Evolutionary conservation across 108 stramenopile genomes (phyloP).

Genomic region (Nitzschia putrida): DNA sequence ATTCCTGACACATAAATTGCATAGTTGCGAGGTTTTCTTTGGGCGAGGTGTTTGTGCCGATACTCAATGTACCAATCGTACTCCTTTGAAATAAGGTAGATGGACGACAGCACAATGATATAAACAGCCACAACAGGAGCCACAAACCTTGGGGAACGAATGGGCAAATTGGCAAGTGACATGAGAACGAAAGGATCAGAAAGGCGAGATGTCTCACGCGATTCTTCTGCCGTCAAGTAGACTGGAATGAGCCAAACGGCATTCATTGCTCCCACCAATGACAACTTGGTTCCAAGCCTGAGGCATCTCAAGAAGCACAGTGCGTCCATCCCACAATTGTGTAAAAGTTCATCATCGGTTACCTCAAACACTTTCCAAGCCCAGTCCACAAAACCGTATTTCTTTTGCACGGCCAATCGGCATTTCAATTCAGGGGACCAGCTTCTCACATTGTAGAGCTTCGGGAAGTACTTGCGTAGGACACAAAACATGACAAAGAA

Average conservation of each 20-base stretch:
- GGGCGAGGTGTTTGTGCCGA: constrained; percentile 42
- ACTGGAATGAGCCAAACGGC: constrained; percentile 59
- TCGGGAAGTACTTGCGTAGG: constrained; percentile 40
- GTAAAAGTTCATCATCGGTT: constrained; percentile 46
- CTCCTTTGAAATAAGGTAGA: constrained; percentile 54
- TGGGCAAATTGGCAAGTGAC: constrained; percentile 40
- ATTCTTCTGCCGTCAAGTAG: constrained; percentile 32
- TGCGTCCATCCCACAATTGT: constrained; percentile 58
- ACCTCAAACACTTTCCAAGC: constrained; percentile 47
- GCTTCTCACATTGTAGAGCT: constrained; percentile 51
- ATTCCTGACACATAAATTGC: constrained; percentile 45
- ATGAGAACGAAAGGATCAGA: constrained; percentile 38
- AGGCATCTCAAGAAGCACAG: constrained; percentile 47
- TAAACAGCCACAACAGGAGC: constrained; percentile 48
- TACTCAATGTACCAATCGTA: constrained; percentile 56
- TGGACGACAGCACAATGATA: constrained; percentile 44
- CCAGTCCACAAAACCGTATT: constrained; percentile 53
- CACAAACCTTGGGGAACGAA: constrained; percentile 22
- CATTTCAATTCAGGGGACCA: constrained; percentile 44
- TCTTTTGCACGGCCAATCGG: constrained; percentile 37
- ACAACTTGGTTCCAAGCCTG: constrained; percentile 39
- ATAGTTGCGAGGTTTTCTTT: constrained; percentile 43
- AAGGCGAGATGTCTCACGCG: constrained; percentile 11
- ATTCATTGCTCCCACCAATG: constrained; percentile 44
- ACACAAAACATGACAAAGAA: constrained; percentile 45